Evolutionary conservation across 208 protist genomes (phyloP), one percentile per base, ranked within the genome.

Genomic region (Trypanosoma mega): DNA sequence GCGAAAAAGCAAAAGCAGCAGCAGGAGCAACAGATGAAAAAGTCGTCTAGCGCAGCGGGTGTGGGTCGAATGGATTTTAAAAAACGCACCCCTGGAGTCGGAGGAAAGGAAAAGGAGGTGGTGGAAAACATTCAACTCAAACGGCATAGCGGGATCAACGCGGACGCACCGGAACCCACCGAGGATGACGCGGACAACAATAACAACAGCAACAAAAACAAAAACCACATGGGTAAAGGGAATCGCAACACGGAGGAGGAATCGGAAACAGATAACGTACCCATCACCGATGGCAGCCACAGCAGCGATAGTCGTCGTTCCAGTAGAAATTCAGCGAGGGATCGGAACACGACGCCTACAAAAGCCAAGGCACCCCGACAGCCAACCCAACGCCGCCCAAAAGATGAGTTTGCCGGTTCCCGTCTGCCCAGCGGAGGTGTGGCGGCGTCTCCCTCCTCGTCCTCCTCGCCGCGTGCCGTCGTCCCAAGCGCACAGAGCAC

Each of bases 101-200:
- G 9, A 24, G 56, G 44, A 4, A 78, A 78, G 49, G 69, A 23
- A 24, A 45, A 24, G 21, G 56, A 68, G 6, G 37, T 36, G 5
- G 41, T 85, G 27, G 82, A 89, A 53, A 68, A 60, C 39, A 81
- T 89, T 53, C 59, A 73, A 44, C 47, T 89, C 30, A 80, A 77
- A 21, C 68, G 70, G 21, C 72, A 72, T 29, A 34, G 45, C 16
- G 80, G 80, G 26, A 76, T 90, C 37, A 53, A 59, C 52, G 58
- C 63, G n/a, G 51, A 58, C 26, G 53, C 44, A 29, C 18, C 48
- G 7, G 34, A 74, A 45, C 1, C 12, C 36, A 26, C 34, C 24
- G 43, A 66, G 29, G 49, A 62, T 18, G 11, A 18, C 2, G 26
- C 2, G 29, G 39, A 34, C 33, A 33, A 58, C 2, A 34, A 34